Conservation (phyloP, 2,329 filamentous ascomycete genomes). For the Coleophoma eucalyptorum region DNA sequence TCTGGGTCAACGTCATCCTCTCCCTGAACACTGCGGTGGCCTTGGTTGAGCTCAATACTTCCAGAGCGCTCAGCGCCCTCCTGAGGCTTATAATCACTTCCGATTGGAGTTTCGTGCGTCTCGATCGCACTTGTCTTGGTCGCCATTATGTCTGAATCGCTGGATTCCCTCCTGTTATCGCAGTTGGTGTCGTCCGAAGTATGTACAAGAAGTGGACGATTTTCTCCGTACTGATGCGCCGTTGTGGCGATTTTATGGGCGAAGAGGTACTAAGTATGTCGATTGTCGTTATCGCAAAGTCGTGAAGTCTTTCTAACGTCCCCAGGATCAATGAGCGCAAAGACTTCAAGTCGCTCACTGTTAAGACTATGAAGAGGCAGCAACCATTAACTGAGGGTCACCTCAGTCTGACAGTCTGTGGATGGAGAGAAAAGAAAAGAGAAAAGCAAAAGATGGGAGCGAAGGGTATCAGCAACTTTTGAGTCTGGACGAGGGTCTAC, state of each 20-base stretch:
- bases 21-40: neutral
- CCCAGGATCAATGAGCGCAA: constrained; percentile 25
- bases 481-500: neutral
- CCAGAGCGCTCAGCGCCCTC: constrained; percentile 13
- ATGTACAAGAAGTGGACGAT: constrained; percentile 23
- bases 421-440: neutral
- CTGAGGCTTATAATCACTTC: constrained; percentile 10
- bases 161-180: constrained; percentile 2
- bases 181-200: constrained; percentile 15
- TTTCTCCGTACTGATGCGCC: constrained; percentile 10
- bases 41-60: constrained; percentile 9
- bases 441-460: neutral
- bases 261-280: neutral
- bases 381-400: constrained; percentile 1
- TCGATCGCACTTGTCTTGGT: constrained; percentile 13
- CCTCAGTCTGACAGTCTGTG: neutral
- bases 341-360: constrained; percentile 31
- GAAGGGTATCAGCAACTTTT: neutral
- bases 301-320: constrained; percentile 25
- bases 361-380: neutral
- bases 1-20: constrained; percentile 15
- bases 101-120: constrained; percentile 6
- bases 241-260: constrained; percentile 8
- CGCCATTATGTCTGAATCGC: constrained; percentile 5
- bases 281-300: neutral